Evolutionary conservation across 805 yeast genomes (phyloP).

Genomic region (Citeromyces nyonsensis): DNA sequence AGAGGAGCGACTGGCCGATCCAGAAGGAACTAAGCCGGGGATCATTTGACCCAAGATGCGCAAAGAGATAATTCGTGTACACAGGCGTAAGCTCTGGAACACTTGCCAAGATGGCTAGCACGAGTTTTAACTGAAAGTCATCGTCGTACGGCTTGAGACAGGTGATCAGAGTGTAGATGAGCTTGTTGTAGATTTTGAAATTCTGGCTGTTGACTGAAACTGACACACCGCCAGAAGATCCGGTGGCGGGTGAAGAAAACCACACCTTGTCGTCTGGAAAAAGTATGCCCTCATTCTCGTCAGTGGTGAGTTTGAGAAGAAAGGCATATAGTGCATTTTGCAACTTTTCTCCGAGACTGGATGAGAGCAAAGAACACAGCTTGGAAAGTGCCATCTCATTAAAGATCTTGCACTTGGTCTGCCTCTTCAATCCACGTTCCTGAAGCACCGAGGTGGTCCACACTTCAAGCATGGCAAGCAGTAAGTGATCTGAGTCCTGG

Average conservation of each 20-base stretch:
- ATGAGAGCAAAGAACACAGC: conserved; percentile 28
- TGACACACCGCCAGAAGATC: conserved; percentile 19
- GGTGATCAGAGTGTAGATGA: conserved; percentile 45
- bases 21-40: conserved; percentile 74
- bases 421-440: conserved; percentile 47
- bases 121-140: conserved; percentile 39
- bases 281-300: conserved; percentile 28
- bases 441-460: conserved; percentile 33
- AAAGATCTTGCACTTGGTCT: conserved; percentile 59
- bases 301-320: conserved; percentile 31
- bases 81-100: conserved; percentile 66
- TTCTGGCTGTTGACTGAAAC: conserved; percentile 29
- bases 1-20: conserved; percentile 56
- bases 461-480: conserved; percentile 24
- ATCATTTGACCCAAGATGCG: conserved; percentile 41
- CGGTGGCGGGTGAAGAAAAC: conserved; percentile 15
- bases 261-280: conserved; percentile 34
- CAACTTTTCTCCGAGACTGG: conserved; percentile 7
- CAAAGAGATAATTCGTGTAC: conserved; percentile 23
- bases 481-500: conserved; percentile 30
- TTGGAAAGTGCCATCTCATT: conserved; percentile 62
- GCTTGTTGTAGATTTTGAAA: conserved; percentile 52
- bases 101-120: conserved; percentile 27
- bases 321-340: conserved; percentile 21
- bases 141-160: conserved; percentile 75